Evolutionary conservation across 2,329 filamentous ascomycete genomes (phyloP).

Genomic region (Sclerotinia nivalis): DNA sequence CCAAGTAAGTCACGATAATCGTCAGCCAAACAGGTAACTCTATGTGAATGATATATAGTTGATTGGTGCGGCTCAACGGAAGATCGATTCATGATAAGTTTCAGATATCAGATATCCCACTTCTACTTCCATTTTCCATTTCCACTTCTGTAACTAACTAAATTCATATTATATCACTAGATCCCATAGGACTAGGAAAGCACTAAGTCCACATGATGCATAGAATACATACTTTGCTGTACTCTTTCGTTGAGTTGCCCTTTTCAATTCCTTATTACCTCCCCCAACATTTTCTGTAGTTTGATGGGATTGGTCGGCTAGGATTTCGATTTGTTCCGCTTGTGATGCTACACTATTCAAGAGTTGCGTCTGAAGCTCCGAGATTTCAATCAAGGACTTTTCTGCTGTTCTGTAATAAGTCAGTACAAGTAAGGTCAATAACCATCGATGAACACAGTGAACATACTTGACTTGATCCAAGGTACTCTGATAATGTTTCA

Average conservation of each 20-base stretch:
- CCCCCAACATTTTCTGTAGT: conserved; percentile 85
- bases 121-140: not conserved
- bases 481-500: conserved; percentile 92
- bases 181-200: conserved; percentile 77
- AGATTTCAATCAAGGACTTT: conserved; percentile 87
- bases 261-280: conserved; percentile 89
- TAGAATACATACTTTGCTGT: conserved; percentile 78
- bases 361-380: conserved; percentile 85
- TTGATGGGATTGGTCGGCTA: conserved; percentile 78
- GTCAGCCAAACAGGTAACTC: not conserved
- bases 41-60: not conserved
- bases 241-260: conserved; percentile 71
- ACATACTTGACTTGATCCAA: conserved; percentile 87
- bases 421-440: conserved; percentile 20
- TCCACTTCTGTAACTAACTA: not conserved
- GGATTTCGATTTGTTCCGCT: conserved; percentile 82
- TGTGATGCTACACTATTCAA: conserved; percentile 84
- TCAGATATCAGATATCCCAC: conserved; percentile 6
- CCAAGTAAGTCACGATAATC: not conserved
- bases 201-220: conserved; percentile 73
- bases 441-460: not conserved
- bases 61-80: conserved; percentile 16
- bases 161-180: conserved; percentile 61
- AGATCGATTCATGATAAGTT: not conserved
- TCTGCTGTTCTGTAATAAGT: conserved; percentile 69